Evolutionary conservation across 78 protist genomes (phyloP).

Genomic region (Isochrysis galbana): DNA sequence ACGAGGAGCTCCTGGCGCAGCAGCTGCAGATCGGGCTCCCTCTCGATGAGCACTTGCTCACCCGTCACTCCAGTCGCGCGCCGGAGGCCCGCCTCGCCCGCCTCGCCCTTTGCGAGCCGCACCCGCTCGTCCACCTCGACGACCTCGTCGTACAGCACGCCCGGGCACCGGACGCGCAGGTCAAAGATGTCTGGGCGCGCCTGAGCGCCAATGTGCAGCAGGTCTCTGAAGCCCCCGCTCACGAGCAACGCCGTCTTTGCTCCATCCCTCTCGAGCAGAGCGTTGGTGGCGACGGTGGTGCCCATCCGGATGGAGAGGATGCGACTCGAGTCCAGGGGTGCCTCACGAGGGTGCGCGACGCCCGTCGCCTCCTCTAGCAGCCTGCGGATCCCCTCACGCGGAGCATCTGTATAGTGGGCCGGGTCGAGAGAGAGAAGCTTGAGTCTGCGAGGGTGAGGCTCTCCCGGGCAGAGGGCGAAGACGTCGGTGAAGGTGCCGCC

Average conservation of each 20-base stretch:
- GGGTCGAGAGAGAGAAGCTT: conserved; percentile 92
- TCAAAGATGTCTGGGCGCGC: conserved; percentile 90
- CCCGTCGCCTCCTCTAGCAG: conserved; percentile 59
- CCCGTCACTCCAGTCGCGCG: conserved; percentile 38
- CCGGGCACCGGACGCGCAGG: conserved; percentile 66
- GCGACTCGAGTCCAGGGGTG: conserved; percentile 35
- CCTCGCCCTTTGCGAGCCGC: background rate
- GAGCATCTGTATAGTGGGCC: conserved; percentile 87
- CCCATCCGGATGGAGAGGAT: conserved; percentile 90
- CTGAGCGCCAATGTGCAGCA: conserved; percentile 81
- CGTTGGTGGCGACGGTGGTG: conserved; percentile 97
- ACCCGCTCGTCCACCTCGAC: conserved; percentile 79
- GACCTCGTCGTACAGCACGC: conserved; percentile 70
- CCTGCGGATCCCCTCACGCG: conserved; percentile 92
- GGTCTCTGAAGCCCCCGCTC: conserved; percentile 82
- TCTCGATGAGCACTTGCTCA: conserved; percentile 14
- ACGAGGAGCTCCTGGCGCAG: conserved; percentile 11
- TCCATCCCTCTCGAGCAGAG: conserved; percentile 91
- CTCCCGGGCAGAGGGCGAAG: conserved; percentile 56
- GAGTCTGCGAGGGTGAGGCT: conserved; percentile 33
- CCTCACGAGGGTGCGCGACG: conserved; percentile 3
- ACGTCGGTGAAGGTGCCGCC: conserved; percentile 97
- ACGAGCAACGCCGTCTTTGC: conserved; percentile 67
- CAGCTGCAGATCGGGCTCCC: background rate
- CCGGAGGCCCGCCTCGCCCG: background rate